These are phyloP conservation scores for Blastobotrys robertii DNA, from an alignment of 805 yeast genomes.

Conservation along the genomic window DNA sequence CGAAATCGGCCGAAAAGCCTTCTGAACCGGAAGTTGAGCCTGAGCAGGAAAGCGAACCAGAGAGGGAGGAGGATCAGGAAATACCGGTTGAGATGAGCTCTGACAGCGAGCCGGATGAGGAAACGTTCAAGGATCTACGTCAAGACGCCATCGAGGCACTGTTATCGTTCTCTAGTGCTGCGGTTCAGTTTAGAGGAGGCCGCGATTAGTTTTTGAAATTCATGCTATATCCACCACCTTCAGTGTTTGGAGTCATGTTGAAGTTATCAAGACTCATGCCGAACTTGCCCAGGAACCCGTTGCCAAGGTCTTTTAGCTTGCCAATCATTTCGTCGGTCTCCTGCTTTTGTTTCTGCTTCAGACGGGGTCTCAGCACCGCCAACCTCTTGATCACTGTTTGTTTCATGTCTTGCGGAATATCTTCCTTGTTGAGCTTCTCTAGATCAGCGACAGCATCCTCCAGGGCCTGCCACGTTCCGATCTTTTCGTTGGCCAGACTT, in stretches of 20 bases:
- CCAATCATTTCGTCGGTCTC: constrained; percentile 25
- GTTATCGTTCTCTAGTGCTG: no score
- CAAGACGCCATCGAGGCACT: no score
- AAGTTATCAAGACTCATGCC: constrained; percentile 25
- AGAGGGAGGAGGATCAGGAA: no score
- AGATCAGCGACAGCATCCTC: constrained; percentile 22
- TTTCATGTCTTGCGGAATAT: background rate
- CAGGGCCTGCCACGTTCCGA: constrained; percentile 21
- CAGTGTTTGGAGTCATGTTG: constrained; percentile 14
- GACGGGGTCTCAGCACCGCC: constrained; percentile 11
- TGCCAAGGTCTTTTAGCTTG: constrained; percentile 25
- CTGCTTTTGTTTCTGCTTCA: constrained; percentile 18
- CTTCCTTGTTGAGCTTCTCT: constrained; percentile 7
- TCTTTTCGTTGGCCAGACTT: constrained; percentile 48
- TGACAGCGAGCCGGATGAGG: no score
- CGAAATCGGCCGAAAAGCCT: no score
- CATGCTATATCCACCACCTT: constrained; percentile 17
- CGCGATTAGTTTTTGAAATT: constrained; percentile 2
- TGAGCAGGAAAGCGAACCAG: no score
- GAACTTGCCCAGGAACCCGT: constrained; percentile 23
- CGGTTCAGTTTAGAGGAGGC: no score
- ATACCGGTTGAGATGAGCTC: no score
- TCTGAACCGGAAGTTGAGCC: no score
- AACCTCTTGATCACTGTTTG: constrained; percentile 5
- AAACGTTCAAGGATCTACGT: no score